Evolutionary conservation across 176 grass and related monocot species (phyloP), one percentile per base, ranked within the genome.

Genomic region (bread wheat (Triticum aestivum)): DNA sequence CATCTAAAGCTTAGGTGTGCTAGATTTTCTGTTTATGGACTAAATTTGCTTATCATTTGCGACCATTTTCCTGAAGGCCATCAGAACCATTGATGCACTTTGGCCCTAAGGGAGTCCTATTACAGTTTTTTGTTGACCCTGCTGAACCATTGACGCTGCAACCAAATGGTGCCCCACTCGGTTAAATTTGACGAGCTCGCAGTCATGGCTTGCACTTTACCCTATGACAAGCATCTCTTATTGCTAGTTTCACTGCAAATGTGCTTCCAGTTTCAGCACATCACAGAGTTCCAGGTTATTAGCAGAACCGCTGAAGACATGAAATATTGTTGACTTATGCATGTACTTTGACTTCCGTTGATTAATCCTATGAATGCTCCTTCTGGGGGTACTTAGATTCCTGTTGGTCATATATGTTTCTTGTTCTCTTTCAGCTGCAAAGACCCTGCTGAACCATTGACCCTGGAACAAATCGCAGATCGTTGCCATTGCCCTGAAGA

Each of bases 391-490:
- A 52, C 79, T 39, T 26, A 4, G n/a, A 72, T 69, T 29, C 37
- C 17, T 65, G 30, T 54, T 78, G 45, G 81, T 89, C 74, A 75
- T 47, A 54, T 66, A 45, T 17, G 45, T 38, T 47, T 69, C 35
- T 89, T 90, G 23, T 70, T 86, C 5, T 87, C 51, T 94, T 86
- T 63, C 90, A 99, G 97, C 77, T 99, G 94, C 85, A 91, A 99
- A 88, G 79, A 99, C 38, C 97, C 97, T 77, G 69, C 79, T 33
- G 94, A 99, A 65, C 89, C 94, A 39, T 91, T 99, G 91, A 91
- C 92, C 3, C 45, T 99, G 61, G 90, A 91, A 67, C 89, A 97
- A 89, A 99, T 99, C 39, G 92, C 97, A 15, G 94, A 99, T 68
- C 92, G 94, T 14, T 99, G 97, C 44, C 94, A 97, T 87, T 84